Conservation (phyloP, 2,329 filamentous ascomycete species). For the Pseudopyrenochaeta lycopersici region DNA sequence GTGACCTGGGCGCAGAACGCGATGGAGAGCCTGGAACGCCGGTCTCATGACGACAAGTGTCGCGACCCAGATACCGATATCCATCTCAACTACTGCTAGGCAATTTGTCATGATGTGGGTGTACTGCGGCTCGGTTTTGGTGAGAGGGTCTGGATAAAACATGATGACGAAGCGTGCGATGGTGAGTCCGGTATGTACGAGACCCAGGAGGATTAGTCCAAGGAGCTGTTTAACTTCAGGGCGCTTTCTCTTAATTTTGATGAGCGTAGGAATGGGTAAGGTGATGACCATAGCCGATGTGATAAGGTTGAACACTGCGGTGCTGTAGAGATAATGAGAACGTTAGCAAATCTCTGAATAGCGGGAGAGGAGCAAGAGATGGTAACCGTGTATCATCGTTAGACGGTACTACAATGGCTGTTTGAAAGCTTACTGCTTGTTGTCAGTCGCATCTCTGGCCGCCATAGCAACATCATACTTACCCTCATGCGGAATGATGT, state of each 20-base stretch:
- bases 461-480: not conserved
- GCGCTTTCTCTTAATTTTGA: slow-evolving; percentile 11
- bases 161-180: slow-evolving; percentile 18
- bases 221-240: slow-evolving; percentile 15
- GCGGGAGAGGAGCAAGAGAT: not conserved
- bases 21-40: slow-evolving; percentile 7
- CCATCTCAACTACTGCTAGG: slow-evolving; percentile 15
- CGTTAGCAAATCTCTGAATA: not conserved
- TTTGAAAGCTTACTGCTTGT: not conserved
- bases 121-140: slow-evolving; percentile 16
- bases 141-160: slow-evolving; percentile 14
- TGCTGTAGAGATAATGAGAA: slow-evolving; percentile 1
- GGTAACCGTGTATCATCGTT: not conserved
- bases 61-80: slow-evolving; percentile 14
- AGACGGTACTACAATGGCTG: not conserved
- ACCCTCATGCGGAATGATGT: slow-evolving; percentile 14
- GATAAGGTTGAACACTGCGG: slow-evolving; percentile 14
- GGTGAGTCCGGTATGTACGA: slow-evolving; percentile 10
- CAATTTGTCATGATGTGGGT: slow-evolving; percentile 15
- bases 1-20: slow-evolving; percentile 2
- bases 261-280: slow-evolving; percentile 17
- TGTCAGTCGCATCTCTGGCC: not conserved
- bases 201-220: slow-evolving; percentile 11
- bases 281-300: slow-evolving; percentile 13
- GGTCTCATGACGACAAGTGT: slow-evolving; percentile 18